These are phyloP conservation scores for Fraxinus latifolia DNA, from an alignment of 305 asterid genomes.

Conservation along the genomic window DNA sequence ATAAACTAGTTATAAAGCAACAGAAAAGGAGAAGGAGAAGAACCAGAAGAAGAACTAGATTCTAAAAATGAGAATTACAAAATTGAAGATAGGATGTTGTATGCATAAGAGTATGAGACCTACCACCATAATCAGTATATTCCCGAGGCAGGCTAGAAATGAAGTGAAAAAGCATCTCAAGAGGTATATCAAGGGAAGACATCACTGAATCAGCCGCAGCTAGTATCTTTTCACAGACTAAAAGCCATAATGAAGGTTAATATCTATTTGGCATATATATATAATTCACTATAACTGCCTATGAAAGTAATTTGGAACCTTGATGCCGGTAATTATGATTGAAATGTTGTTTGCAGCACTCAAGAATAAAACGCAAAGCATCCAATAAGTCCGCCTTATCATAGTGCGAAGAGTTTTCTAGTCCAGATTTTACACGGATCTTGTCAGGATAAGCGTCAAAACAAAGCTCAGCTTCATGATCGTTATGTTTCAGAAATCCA, in stretches of 20 bases:
- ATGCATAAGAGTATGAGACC: constrained; percentile 20
- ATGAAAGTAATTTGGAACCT: constrained; percentile 45
- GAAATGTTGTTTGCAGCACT: constrained; percentile 86
- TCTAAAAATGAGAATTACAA: background rate
- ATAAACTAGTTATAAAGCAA: constrained; percentile 13
- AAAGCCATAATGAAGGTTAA: constrained; percentile 32
- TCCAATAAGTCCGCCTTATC: constrained; percentile 66
- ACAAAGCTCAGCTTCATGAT: constrained; percentile 26
- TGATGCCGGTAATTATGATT: constrained; percentile 74
- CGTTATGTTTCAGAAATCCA: constrained; percentile 38
- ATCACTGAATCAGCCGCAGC: constrained; percentile 68
- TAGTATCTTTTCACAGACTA: constrained; percentile 75
- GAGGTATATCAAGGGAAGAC: constrained; percentile 58
- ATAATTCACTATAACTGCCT: constrained; percentile 21
- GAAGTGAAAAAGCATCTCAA: constrained; percentile 71
- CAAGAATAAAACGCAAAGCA: constrained; percentile 66
- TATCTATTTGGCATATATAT: constrained; percentile 4
- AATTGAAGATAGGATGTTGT: background rate
- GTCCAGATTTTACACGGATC: constrained; percentile 35
- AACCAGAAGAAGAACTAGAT: background rate
- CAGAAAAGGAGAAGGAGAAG: background rate
- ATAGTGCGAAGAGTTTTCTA: constrained; percentile 31
- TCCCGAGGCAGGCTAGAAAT: constrained; percentile 83
- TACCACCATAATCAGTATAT: constrained; percentile 80
- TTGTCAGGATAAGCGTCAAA: constrained; percentile 33